Conservation (phyloP, 306 rosid species). For the Castanea sativa region DNA sequence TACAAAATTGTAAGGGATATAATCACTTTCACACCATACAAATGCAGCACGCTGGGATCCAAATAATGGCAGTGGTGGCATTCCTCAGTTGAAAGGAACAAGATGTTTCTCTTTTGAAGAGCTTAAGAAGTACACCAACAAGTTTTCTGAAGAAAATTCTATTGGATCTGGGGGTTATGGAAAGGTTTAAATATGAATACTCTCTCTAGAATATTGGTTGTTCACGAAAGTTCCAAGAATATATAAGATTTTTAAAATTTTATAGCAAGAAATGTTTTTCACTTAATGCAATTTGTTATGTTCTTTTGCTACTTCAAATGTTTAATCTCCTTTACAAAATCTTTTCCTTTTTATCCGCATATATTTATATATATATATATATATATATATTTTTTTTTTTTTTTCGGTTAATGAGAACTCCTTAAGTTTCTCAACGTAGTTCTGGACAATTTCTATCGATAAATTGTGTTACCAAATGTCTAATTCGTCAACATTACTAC, state of each 20-base stretch:
- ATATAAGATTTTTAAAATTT: too few species aligned
- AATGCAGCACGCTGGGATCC: conserved; percentile 32
- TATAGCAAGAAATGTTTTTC: too few species aligned
- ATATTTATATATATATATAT: too few species aligned
- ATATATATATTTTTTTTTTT: too few species aligned
- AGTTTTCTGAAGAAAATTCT: conserved; percentile 42
- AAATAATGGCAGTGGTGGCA: conserved; percentile 18
- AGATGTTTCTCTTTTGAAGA: conserved; percentile 56
- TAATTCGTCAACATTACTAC: neutral
- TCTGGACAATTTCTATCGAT: neutral
- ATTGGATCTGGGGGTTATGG: conserved; percentile 71
- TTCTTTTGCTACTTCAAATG: too few species aligned
- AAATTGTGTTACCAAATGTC: neutral
- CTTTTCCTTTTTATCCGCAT: too few species aligned
- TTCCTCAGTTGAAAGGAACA: conserved; percentile 58
- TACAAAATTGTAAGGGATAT: neutral
- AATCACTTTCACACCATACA: neutral
- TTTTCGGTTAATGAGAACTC: too few species aligned
- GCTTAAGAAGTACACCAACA: conserved; percentile 44
- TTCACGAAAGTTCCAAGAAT: neutral
- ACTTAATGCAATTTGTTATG: too few species aligned
- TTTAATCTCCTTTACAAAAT: too few species aligned
- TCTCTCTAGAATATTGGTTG: conserved; percentile 2
- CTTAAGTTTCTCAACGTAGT: neutral
- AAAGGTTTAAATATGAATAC: conserved; percentile 33